Evolutionary conservation across 495 filamentous ascomycete genomes (phyloP).

Genomic region (Annulohypoxylon stygium): DNA sequence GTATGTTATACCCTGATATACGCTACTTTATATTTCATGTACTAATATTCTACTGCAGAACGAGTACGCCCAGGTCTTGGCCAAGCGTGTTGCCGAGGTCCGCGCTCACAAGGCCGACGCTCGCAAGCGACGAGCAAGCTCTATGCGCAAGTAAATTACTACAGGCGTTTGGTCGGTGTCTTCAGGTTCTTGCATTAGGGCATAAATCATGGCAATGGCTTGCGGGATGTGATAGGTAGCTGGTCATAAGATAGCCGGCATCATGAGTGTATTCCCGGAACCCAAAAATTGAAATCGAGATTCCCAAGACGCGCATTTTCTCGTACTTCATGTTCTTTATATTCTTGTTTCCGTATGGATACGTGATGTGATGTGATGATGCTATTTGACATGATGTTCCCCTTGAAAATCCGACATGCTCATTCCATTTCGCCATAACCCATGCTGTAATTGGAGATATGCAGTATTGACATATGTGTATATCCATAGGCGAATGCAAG

Average conservation of each 20-base stretch:
- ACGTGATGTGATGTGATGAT: slow-evolving; percentile 36
- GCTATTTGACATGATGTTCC: slow-evolving; percentile 35
- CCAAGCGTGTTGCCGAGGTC: slow-evolving; percentile 95
- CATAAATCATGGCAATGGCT: slow-evolving; percentile 52
- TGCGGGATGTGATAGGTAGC: slow-evolving; percentile 43
- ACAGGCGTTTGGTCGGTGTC: slow-evolving; percentile 59
- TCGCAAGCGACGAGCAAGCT: slow-evolving; percentile 95
- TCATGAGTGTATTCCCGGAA: slow-evolving; percentile 50
- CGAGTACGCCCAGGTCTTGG: slow-evolving; percentile 93
- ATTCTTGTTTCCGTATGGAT: slow-evolving; percentile 6
- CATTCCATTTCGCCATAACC: slow-evolving; percentile 41
- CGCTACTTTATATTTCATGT: slow-evolving; percentile 1
- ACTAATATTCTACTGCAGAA: slow-evolving; percentile 69
- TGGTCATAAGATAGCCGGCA: slow-evolving; percentile 47
- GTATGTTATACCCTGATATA: slow-evolving; percentile 70
- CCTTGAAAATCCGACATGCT: slow-evolving; percentile 5
- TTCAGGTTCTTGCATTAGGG: slow-evolving; percentile 55
- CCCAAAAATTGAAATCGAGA: slow-evolving; percentile 50
- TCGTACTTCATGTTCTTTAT: slow-evolving; percentile 7
- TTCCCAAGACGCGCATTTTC: slow-evolving; percentile 42
- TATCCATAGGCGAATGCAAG: slow-evolving; percentile 21
- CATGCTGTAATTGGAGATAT: slow-evolving; percentile 32
- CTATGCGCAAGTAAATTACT: slow-evolving; percentile 86
- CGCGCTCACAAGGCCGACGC: slow-evolving; percentile 90
- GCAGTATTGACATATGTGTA: slow-evolving; percentile 29